These are phyloP conservation scores for Diaporthe sp. DNA, from an alignment of 2,329 filamentous ascomycete genomes.

Conservation along the genomic window DNA sequence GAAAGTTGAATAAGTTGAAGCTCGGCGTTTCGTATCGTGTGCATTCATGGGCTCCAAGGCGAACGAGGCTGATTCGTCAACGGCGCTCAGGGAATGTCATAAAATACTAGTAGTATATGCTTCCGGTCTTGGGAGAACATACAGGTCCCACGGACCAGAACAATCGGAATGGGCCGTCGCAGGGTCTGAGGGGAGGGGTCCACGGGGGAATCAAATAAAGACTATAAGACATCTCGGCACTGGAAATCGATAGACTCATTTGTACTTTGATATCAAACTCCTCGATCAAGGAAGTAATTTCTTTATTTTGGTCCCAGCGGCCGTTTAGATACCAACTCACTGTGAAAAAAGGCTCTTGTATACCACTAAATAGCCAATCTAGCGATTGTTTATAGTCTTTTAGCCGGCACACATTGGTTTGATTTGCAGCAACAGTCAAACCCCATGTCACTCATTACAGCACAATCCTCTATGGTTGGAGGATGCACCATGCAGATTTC, in stretches of 20 bases:
- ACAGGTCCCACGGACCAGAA: neutral
- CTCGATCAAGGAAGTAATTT: too few species aligned
- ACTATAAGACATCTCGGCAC: slow-evolving; percentile 37
- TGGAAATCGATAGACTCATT: slow-evolving; percentile 37
- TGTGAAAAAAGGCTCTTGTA: too few species aligned
- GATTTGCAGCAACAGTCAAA: too few species aligned
- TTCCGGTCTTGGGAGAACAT: slow-evolving; percentile 3
- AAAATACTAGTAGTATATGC: slow-evolving; percentile 2
- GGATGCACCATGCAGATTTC: too few species aligned
- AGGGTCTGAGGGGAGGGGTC: neutral
- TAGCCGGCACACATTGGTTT: too few species aligned
- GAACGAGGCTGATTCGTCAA: slow-evolving; percentile 9
- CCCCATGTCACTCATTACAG: neutral
- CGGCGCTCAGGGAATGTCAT: neutral
- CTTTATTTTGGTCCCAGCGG: neutral
- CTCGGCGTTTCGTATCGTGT: neutral
- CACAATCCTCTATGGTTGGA: neutral
- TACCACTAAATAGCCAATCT: too few species aligned
- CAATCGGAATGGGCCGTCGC: slow-evolving; percentile 10
- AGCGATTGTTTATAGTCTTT: too few species aligned
- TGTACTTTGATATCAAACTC: slow-evolving; percentile 19
- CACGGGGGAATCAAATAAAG: neutral
- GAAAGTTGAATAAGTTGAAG: slow-evolving; percentile 49
- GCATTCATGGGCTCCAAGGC: neutral
- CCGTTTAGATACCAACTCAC: neutral